Conservation (phyloP, 441 rosid species). For the Populus tomentosa region DNA sequence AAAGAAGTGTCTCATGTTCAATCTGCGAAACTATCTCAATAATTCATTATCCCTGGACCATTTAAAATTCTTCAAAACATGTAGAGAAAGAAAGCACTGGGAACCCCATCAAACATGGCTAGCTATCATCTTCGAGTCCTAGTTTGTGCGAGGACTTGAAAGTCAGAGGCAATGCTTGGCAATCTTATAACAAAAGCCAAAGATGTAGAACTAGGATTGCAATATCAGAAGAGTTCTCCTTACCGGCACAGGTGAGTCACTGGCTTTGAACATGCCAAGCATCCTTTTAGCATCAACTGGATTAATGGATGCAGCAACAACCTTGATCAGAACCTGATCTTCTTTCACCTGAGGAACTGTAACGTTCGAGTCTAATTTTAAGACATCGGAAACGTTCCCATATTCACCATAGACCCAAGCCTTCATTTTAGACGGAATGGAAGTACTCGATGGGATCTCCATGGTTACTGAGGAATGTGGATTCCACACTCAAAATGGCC, state of each 20-base stretch:
- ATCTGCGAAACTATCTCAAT: neutral
- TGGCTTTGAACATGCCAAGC: conserved; percentile 61
- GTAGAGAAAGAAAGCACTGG: neutral
- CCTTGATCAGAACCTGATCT: conserved; percentile 65
- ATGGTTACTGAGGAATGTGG: neutral
- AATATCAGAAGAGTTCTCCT: neutral
- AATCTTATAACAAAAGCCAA: neutral
- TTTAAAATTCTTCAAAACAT: neutral
- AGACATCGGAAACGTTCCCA: conserved; percentile 48
- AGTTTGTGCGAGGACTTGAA: neutral
- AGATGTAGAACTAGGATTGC: neutral
- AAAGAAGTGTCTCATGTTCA: neutral
- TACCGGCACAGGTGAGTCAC: conserved; percentile 69
- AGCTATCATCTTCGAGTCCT: neutral
- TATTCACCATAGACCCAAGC: conserved; percentile 68
- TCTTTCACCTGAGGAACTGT: conserved; percentile 58
- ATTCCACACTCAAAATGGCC: neutral
- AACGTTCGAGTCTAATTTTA: conserved; percentile 52
- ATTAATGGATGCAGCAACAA: conserved; percentile 66
- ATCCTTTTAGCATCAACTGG: conserved; percentile 69
- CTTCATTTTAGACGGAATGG: conserved; percentile 54
- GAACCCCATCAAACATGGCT: neutral
- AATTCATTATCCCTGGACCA: neutral
- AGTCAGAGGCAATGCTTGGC: neutral
- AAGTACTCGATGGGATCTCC: neutral